These are phyloP conservation scores for Trichosporon sp. DNA, from an alignment of 1,284 basidiomycete species.

Conservation along the genomic window DNA sequence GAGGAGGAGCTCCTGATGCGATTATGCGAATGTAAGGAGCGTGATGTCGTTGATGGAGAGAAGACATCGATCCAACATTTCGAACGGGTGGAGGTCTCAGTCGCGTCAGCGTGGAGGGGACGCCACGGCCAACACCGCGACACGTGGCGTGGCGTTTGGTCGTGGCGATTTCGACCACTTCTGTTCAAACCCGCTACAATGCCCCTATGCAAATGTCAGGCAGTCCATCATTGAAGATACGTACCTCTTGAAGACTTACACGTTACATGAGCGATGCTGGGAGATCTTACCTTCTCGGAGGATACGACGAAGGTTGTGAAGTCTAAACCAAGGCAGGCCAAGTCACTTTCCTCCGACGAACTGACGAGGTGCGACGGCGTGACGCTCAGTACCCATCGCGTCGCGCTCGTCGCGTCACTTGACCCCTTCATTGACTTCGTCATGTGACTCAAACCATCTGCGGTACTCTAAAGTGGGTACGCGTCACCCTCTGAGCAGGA, in stretches of 20 bases:
- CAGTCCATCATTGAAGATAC: too few relatives aligned
- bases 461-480: background rate
- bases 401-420: constrained; percentile 1
- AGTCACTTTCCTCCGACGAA: background rate
- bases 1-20: background rate
- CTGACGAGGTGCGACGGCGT: background rate
- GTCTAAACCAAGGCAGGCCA: background rate
- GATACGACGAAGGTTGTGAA: background rate
- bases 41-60: background rate
- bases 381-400: background rate
- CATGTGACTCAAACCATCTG: background rate
- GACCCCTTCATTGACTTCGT: background rate
- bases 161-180: background rate
- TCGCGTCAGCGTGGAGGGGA: constrained; percentile 10
- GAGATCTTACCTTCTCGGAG: background rate
- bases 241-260: too few relatives aligned
- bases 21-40: background rate
- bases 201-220: too few relatives aligned
- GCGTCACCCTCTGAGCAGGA: background rate
- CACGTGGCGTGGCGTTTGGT: background rate
- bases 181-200: too few relatives aligned
- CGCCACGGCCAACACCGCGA: background rate
- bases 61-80: background rate
- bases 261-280: background rate
- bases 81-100: background rate